These are phyloP conservation scores for Trichophaea hybrida DNA, from an alignment of 2,329 filamentous ascomycete species.

Conservation along the genomic window DNA sequence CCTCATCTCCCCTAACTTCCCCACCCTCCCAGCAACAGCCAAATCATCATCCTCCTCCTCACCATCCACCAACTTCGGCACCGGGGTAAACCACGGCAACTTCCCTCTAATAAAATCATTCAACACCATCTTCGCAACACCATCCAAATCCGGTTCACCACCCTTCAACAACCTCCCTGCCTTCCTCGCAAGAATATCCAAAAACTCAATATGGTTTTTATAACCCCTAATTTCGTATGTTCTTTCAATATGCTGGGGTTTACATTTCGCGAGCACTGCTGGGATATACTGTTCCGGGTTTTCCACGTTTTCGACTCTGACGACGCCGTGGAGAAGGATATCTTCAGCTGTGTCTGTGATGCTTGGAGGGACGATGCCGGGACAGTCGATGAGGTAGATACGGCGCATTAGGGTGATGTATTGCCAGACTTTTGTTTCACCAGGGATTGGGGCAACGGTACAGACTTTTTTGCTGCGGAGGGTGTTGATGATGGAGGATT, in stretches of 20 bases:
- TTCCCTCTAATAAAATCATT: conserved; percentile 94
- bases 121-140: conserved; percentile 89
- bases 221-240: conserved; percentile 82
- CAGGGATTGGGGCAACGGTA: conserved; percentile 83
- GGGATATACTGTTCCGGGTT: conserved; percentile 93
- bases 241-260: conserved; percentile 74
- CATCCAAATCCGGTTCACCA: conserved; percentile 88
- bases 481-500: conserved; percentile 95
- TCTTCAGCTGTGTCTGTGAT: conserved; percentile 71
- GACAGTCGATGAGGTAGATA: conserved; percentile 91
- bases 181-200: conserved; percentile 77
- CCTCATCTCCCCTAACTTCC: conserved; percentile 69
- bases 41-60: conserved; percentile 38
- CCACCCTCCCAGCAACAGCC: conserved; percentile 55
- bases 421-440: conserved; percentile 96
- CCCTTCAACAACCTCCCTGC: conserved; percentile 73
- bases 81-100: conserved; percentile 84
- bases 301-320: conserved; percentile 89
- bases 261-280: conserved; percentile 64
- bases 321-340: conserved; percentile 77
- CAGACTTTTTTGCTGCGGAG: conserved; percentile 88
- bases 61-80: conserved; percentile 46
- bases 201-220: conserved; percentile 61
- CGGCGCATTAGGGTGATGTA: conserved; percentile 92
- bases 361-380: conserved; percentile 86